These are phyloP conservation scores for Myxozyma melibiosi DNA, from an alignment of 805 yeast genomes.

Conservation along the genomic window DNA sequence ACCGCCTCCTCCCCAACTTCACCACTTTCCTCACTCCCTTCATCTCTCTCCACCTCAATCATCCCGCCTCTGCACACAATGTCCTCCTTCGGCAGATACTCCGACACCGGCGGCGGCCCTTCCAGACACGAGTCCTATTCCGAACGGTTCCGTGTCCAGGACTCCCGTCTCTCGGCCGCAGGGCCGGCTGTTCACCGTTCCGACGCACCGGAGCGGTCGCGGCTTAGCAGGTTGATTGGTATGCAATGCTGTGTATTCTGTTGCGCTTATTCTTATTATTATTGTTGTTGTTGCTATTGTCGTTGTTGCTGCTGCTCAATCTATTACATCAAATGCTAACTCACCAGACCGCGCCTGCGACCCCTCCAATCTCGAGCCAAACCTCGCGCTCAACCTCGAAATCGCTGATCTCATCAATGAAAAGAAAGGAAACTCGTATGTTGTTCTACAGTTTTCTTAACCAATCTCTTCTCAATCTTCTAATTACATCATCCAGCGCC, in stretches of 20 bases:
- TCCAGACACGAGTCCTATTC: conserved; percentile 37
- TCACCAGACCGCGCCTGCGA: conserved; percentile 77
- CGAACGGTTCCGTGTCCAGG: conserved; percentile 40
- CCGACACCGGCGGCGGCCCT: conserved; percentile 19
- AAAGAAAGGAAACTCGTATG: conserved; percentile 73
- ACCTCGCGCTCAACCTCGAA: conserved; percentile 82
- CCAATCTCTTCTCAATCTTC: background rate
- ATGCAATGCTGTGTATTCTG: conserved; percentile 33
- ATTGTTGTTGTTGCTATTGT: too few relatives aligned
- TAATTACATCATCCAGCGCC: conserved; percentile 60
- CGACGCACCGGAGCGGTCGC: conserved; percentile 32
- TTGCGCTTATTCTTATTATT: too few relatives aligned
- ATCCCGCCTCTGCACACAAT: too few relatives aligned
- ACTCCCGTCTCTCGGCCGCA: conserved; percentile 9
- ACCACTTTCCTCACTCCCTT: too few relatives aligned
- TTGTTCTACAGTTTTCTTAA: background rate
- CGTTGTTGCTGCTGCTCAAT: too few relatives aligned
- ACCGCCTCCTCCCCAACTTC: too few relatives aligned
- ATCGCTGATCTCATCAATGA: conserved; percentile 92
- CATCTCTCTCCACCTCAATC: too few relatives aligned
- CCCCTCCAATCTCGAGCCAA: conserved; percentile 80
- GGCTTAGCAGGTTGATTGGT: conserved; percentile 38
- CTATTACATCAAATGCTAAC: background rate
- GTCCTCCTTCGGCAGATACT: conserved; percentile 27
- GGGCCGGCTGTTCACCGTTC: conserved; percentile 3